Evolutionary conservation across 345 rosid genomes (phyloP).

Genomic region (Toxicodendron radicans): DNA sequence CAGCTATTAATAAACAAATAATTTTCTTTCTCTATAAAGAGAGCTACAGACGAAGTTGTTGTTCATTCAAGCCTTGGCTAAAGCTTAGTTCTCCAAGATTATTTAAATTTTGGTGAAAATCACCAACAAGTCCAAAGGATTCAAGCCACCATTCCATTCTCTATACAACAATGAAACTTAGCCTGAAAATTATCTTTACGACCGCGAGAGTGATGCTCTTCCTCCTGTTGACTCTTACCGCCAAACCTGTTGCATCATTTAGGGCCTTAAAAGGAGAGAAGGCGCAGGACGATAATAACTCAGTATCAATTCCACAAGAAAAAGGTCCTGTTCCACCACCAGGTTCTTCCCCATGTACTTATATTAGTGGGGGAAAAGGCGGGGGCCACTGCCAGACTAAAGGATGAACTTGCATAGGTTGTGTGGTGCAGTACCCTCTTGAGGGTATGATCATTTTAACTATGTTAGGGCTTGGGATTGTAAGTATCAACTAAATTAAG

Average conservation of each 20-base stretch:
- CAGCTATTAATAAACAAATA: no score
- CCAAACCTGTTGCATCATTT: neutral
- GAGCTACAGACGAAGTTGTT: neutral
- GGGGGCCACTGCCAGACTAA: slow-evolving; percentile 8
- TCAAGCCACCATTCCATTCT: neutral
- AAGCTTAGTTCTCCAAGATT: neutral
- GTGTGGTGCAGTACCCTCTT: neutral
- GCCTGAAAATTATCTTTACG: neutral
- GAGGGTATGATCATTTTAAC: neutral
- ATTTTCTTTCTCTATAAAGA: neutral
- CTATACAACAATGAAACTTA: slow-evolving; percentile 1
- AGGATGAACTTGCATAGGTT: neutral
- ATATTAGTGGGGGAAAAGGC: neutral
- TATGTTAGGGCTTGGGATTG: neutral
- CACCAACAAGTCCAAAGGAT: neutral
- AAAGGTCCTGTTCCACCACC: slow-evolving; percentile 7
- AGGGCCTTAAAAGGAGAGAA: neutral
- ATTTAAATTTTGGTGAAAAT: neutral
- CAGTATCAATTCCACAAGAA: neutral
- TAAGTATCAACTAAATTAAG: neutral
- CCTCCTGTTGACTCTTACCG: neutral
- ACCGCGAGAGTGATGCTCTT: neutral
- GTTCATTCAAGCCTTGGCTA: neutral
- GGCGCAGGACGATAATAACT: neutral
- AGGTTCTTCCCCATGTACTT: slow-evolving; percentile 9